These are phyloP conservation scores for Rosa lucieae DNA, from an alignment of 306 rosid genomes.

Conservation along the genomic window DNA sequence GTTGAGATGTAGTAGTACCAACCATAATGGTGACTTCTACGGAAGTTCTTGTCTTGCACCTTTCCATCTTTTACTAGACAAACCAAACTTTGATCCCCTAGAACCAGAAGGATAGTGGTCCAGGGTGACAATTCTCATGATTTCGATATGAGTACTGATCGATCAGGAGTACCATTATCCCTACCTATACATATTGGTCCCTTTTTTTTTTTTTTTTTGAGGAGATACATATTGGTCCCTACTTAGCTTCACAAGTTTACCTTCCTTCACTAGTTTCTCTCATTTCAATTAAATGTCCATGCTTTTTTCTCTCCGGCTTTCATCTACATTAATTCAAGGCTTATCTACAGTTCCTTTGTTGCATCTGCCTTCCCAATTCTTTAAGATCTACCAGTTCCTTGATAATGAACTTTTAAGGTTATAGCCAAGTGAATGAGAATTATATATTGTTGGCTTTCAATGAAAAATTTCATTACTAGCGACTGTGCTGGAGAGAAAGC, in stretches of 20 bases:
- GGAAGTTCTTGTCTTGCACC: background rate
- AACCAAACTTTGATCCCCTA: background rate
- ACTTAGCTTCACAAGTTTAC: constrained; percentile 18
- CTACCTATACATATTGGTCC: constrained; percentile 11
- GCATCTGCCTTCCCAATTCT: constrained; percentile 16
- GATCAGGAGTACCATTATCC: constrained; percentile 2
- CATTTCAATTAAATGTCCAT: background rate
- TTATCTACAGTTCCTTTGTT: constrained; percentile 29
- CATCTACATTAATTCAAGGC: constrained; percentile 5
- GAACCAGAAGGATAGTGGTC: background rate
- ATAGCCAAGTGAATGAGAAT: background rate
- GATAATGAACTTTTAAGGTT: background rate
- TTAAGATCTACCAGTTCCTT: background rate
- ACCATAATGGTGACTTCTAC: background rate
- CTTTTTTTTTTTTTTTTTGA: too few species aligned
- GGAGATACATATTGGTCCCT: constrained; percentile 7
- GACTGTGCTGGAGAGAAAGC: background rate
- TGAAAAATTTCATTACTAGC: background rate
- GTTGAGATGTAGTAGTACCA: background rate
- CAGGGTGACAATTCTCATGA: background rate
- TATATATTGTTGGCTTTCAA: background rate
- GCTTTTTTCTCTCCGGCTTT: background rate
- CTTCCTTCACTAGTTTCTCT: background rate
- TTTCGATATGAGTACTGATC: constrained; percentile 12
- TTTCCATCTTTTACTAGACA: background rate